A percentile compares a stretch with the other conserved stretches of the same genome.
Conservation (phyloP, 2,329 filamentous ascomycete species). For the Dactylellina sp. region DNA sequence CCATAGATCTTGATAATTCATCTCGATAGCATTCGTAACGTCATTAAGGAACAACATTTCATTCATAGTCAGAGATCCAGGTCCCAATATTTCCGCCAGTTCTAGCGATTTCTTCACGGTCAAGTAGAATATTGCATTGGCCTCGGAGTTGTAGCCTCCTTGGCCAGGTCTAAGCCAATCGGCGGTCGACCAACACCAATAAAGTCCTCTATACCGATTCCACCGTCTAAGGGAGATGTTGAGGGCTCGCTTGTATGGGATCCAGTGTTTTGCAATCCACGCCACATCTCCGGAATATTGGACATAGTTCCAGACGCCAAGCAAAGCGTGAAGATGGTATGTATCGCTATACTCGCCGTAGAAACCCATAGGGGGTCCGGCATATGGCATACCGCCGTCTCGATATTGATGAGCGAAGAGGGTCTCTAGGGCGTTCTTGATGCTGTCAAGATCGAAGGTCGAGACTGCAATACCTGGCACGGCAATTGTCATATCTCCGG, state of each 20-base stretch:
- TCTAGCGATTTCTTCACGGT: conserved; percentile 69
- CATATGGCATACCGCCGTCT: conserved; percentile 68
- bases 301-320: conserved; percentile 72
- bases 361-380: conserved; percentile 64
- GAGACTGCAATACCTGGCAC: conserved; percentile 69
- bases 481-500: conserved; percentile 72
- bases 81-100: conserved; percentile 64
- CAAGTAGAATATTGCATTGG: conserved; percentile 69
- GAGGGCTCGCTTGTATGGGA: conserved; percentile 62
- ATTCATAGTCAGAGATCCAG: conserved; percentile 64
- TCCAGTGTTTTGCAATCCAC: conserved; percentile 62
- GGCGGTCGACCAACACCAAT: conserved; percentile 67
- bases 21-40: conserved; percentile 63
- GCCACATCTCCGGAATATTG: conserved; percentile 69
- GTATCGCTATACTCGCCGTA: conserved; percentile 66
- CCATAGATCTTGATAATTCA: conserved; percentile 68
- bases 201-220: conserved; percentile 64
- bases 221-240: conserved; percentile 60
- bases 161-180: conserved; percentile 69
- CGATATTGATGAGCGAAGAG: conserved; percentile 66
- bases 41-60: conserved; percentile 61
- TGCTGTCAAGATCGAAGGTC: conserved; percentile 68
- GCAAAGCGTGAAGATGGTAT: conserved; percentile 72
- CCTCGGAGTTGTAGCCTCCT: conserved; percentile 68
- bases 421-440: conserved; percentile 68